Base-by-base conservation (phyloP, 768 basidiomycete species). In the Mycena crocata region DNA sequence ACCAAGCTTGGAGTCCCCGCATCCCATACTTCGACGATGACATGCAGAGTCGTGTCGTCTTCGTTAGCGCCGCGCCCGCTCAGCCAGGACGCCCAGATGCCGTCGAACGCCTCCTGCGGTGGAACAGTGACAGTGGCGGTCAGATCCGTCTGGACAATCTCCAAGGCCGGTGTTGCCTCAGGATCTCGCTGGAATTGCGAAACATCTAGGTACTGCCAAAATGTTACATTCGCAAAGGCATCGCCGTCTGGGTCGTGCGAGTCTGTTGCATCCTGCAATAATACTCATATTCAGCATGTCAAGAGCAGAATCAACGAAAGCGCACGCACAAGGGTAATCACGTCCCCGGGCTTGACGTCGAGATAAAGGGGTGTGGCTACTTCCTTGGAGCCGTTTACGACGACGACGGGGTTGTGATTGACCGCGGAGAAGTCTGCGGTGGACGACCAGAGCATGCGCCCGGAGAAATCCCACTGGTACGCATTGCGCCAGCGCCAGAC, bases 401-500 rank as follows among this genome's bases (percentile, higher is more conserved):
- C 57, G 19, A 68, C 67, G 14, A 68, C 57, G 44, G 59, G 59
- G 55, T 45, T 44, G 58, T 69, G 68, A 28, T 69, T 69, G 8
- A 57, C 68, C 7, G 63, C 68, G 1, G 40, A n/a, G 44, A 40
- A 65, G 32, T 61, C 24, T 30, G 31, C 45, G 2, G 63, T 62
- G 9, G 56, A 40, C 26, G 63, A 59, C 68, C 68, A 70, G 12
- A 17, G 54, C 56, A 70, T 70, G 32, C 69, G 59, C n/a, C 32
- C 54, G 32, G 69, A 56, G 46, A 70, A 70, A 45, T 70, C 66
- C 42, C 59, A 60, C 46, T 70, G 69, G 44, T 57, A 70, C 4
- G 69, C 69, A 23, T 67, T 42, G 9, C 69, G 45, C 69, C 69
- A 70, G 3, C 69, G 65, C 69, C 69, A 70, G 32, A 70, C 40